A percentile compares a stretch with the other conserved stretches of the same genome.
Evolutionary conservation across 371 early-diverging fungal genomes (phyloP).

Genomic region (Basidiobolus meristosporus): DNA sequence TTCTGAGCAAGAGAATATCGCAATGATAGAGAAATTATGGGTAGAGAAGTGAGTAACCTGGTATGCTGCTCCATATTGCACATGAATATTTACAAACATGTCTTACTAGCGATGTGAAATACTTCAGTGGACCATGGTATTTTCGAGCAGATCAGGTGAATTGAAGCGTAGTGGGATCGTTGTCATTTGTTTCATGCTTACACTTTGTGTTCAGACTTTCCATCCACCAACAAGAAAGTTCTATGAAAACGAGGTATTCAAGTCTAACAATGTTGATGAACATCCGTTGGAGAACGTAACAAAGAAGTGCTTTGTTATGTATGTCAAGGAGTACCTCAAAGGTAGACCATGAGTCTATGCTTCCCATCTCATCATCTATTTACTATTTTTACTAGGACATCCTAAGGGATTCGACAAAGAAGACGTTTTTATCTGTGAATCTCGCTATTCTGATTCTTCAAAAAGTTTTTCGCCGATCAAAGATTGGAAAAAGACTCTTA

Average conservation of each 20-base stretch:
- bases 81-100: too few relatives aligned
- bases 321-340: slow-evolving; percentile 18
- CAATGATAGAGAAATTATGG: too few relatives aligned
- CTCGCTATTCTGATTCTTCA: slow-evolving; percentile 12
- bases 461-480: slow-evolving; percentile 12
- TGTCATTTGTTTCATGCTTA: too few relatives aligned
- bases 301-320: slow-evolving; percentile 16
- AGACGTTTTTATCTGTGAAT: slow-evolving; percentile 25
- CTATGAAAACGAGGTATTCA: slow-evolving; percentile 9
- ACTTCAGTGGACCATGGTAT: too few relatives aligned
- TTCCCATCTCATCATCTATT: slow-evolving; percentile 14
- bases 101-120: too few relatives aligned
- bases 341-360: slow-evolving; percentile 19
- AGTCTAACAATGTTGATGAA: slow-evolving; percentile 19
- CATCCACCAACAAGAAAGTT: neutral
- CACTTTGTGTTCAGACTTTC: too few relatives aligned
- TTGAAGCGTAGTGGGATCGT: too few relatives aligned
- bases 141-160: too few relatives aligned
- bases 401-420: slow-evolving; percentile 13
- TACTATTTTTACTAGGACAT: neutral
- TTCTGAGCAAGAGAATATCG: too few relatives aligned
- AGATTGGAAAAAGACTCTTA: slow-evolving; percentile 13
- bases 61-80: too few relatives aligned
- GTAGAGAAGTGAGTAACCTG: too few relatives aligned
- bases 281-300: slow-evolving; percentile 18